Evolutionary conservation across 2,329 filamentous ascomycete genomes (phyloP).

Genomic region (Karstenula rhodostoma): DNA sequence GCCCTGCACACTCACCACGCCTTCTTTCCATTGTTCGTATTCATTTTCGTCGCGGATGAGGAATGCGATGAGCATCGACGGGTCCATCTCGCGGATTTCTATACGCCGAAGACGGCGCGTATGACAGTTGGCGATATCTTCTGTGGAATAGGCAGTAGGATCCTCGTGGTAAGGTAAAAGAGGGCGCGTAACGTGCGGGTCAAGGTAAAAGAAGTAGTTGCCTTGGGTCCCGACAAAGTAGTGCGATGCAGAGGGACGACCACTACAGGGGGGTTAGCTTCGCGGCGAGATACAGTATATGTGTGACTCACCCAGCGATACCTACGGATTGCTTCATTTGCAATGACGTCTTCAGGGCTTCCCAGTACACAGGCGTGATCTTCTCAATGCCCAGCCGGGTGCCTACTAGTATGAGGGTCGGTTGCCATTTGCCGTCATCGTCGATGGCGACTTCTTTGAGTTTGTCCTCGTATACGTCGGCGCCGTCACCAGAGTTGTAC

Average conservation of each 20-base stretch:
- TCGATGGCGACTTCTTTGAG: conserved; percentile 80
- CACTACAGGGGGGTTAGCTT: conserved; percentile 60
- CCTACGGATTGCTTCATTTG: conserved; percentile 94
- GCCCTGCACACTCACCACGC: conserved; percentile 73
- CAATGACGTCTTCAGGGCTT: conserved; percentile 83
- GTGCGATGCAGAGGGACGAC: conserved; percentile 88
- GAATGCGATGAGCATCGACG: conserved; percentile 96
- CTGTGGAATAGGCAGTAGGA: conserved; percentile 66
- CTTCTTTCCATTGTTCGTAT: conserved; percentile 81
- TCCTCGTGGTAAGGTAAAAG: conserved; percentile 72
- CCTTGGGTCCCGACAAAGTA: conserved; percentile 79
- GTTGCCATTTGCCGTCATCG: conserved; percentile 72
- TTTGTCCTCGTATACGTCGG: conserved; percentile 91
- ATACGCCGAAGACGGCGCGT: conserved; percentile 84
- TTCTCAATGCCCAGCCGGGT: conserved; percentile 92
- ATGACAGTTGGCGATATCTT: conserved; percentile 85
- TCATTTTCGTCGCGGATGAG: conserved; percentile 83
- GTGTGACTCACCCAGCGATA: conserved; percentile 79
- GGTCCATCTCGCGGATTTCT: conserved; percentile 92
- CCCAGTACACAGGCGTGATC: conserved; percentile 93
- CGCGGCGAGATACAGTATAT: background rate
- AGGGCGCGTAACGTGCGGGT: conserved; percentile 86
- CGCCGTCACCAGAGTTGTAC: conserved; percentile 87
- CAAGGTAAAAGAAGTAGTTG: conserved; percentile 88
- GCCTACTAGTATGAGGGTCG: conserved; percentile 87